Base-by-base conservation (phyloP, 768 basidiomycete genomes). In the Pluteus cervinus region DNA sequence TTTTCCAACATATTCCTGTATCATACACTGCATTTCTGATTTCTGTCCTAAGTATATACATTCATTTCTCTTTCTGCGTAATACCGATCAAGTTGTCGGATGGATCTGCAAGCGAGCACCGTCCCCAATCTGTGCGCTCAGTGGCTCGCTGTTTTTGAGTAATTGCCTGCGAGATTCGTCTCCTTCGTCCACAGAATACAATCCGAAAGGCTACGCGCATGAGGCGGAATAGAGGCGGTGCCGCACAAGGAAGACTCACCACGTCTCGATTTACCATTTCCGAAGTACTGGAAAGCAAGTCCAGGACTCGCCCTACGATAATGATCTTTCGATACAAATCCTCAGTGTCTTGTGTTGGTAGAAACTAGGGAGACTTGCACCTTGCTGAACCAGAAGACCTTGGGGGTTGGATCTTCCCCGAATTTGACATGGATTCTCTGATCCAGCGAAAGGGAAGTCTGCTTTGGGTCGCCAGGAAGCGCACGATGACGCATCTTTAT, bases 401-500 rank as follows among this genome's bases (percentile, higher is more conserved):
- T 63, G 49, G 76, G 71, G 11, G 50, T 49, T 2, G 48, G 37
- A 36, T 60, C 52, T 14, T 53, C 46, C 43, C 4, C 47, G 44
- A 4, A 79, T 71, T 25, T 73, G 23, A 86, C 48, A 52, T 83
- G 73, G 28, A 83, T 46, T 16, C 85, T 72, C 40, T 84, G 68
- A 16, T 74, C 70, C 29, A 75, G 49, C 10, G 76, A 60, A 1
- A 76, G 55, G 11, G 61, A 57, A 8, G 65, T 71, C 50, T 81
- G 77, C 48, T 70, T 76, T 14, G 73, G 66, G 48, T 88, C 78
- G 6, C 64, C 75, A 3, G 85, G 74, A 28, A 62, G 47, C 8
- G 88, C 88, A 25, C 64, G 68, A 52, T 83, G 85, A 37, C 79
- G 76, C 70, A 90, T 72, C 51, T 77, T 85, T 72, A 89, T 84